phyloP scores from a whole-genome alignment of 108 stramenopile species.

The Cylindrotheca closterium region DNA sequence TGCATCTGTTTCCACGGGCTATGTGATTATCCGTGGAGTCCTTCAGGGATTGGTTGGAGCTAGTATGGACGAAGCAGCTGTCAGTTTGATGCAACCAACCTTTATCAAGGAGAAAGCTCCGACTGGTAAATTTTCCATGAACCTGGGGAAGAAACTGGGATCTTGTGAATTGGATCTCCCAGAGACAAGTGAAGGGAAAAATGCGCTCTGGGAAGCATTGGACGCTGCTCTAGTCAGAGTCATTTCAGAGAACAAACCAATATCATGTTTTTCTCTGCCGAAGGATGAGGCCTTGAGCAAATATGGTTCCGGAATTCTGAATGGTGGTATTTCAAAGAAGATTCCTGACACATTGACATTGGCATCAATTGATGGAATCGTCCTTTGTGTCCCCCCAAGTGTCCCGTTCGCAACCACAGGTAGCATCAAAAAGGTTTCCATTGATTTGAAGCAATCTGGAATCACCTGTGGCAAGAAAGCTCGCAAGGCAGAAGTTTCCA shows the following conservation, averaged over 20 bases:
- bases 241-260: constrained; percentile 26
- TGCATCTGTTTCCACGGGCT: constrained; percentile 55
- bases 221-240: constrained; percentile 49
- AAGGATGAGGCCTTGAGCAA: constrained; percentile 36
- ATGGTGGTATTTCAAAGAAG: constrained; percentile 49
- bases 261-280: constrained; percentile 19
- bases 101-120: constrained; percentile 66
- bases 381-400: constrained; percentile 32
- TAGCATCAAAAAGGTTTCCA: constrained; percentile 19
- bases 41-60: constrained; percentile 51
- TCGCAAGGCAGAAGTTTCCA: constrained; percentile 55
- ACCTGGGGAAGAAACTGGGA: constrained; percentile 63
- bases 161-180: constrained; percentile 35
- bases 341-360: constrained; percentile 38
- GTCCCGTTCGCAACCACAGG: constrained; percentile 37
- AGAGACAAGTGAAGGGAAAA: constrained; percentile 12
- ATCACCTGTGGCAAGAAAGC: constrained; percentile 57
- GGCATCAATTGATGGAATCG: constrained; percentile 31
- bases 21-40: constrained; percentile 59
- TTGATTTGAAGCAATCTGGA: constrained; percentile 28
- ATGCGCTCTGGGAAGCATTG: constrained; percentile 41
- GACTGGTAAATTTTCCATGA: constrained; percentile 63
- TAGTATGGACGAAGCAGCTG: constrained; percentile 30
- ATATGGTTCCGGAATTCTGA: constrained; percentile 46
- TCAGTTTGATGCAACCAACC: constrained; percentile 66